Base-by-base conservation (phyloP, 495 filamentous ascomycete genomes). In the Neurospora sp. region DNA sequence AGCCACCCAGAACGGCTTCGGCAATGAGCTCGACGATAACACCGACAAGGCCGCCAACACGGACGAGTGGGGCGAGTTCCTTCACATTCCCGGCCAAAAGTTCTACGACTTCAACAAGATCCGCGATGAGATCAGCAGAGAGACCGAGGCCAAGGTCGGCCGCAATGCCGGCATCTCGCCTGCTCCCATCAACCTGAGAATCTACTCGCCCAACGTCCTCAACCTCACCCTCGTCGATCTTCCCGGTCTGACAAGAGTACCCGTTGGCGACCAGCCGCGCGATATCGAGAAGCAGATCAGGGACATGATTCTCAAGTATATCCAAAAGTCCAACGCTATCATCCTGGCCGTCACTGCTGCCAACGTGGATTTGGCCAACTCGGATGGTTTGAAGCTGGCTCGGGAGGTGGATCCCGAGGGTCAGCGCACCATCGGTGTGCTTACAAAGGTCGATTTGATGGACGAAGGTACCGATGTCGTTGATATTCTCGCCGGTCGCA, bases 101-200 rank as follows among this genome's bases (percentile, higher is more conserved):
- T 98, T 97, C 87, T 89, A 89, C 85, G 96, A 99, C 83, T 99
- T 99, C 86, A 96, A 97, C 87, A 97, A 98, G 87, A 97, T 99
- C 77, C 90, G 96, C 73, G 96, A 99, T 48, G 96, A 99, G 85
- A 98, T 99, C 77, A 92, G 94, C 72, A 89, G 93, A 78, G 96
- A 99, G 85, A 99, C 96, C 69, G 96, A 98, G 75, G 88, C 89
- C 72, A 99, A 99, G 87, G 96, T 96, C 71, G 96, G 96, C 70
- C 89, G 91, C 73, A 98, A 98, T 84, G 92, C 92, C n/a, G 94
- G 93, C 79, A 98, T 99, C 82, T 97, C 94, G 71, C 93, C 96
- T 38, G 90, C 91, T 20, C 96, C 96, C 20, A 99, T 99, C 85
- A 97, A 97, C 84, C 87, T 99, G 74, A 89, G 96, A 77, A 97